Evolutionary conservation across 441 rosid genomes (phyloP).

Genomic region (Macaranga tanarius): DNA sequence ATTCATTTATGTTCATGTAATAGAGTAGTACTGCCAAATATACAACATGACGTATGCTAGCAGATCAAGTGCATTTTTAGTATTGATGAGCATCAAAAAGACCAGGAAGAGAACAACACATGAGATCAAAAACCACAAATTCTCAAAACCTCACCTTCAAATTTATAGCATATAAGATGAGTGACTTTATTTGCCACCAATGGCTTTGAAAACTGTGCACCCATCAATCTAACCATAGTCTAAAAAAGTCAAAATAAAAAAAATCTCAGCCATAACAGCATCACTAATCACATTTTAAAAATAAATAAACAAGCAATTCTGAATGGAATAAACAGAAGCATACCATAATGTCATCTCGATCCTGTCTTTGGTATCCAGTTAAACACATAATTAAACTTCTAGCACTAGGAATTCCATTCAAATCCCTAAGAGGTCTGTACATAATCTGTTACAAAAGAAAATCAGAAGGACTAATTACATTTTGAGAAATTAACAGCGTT

Average conservation of each 20-base stretch:
- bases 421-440: constrained; percentile 71
- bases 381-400: constrained; percentile 60
- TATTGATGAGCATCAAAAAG: no score
- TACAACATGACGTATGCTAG: not conserved
- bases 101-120: no score
- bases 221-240: constrained; percentile 96
- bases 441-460: constrained; percentile 42
- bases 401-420: constrained; percentile 85
- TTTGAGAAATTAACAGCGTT: no score
- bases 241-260: constrained; percentile 34
- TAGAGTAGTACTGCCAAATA: no score
- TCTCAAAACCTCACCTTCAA: constrained; percentile 71
- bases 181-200: constrained; percentile 84
- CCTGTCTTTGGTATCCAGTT: constrained; percentile 91
- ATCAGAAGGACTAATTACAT: not conserved
- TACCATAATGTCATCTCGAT: constrained; percentile 95
- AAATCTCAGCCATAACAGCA: constrained; percentile 1
- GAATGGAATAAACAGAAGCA: constrained; percentile 12
- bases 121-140: no score
- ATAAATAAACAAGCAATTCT: not conserved
- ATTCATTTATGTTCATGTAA: no score
- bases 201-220: constrained; percentile 88
- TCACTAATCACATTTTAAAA: not conserved
- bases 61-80: not conserved
- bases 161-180: constrained; percentile 92